Evolutionary conservation across 1,139 yeast species (phyloP), one percentile per base, ranked within the genome.

Genomic region (Yamadazyma oceani): DNA sequence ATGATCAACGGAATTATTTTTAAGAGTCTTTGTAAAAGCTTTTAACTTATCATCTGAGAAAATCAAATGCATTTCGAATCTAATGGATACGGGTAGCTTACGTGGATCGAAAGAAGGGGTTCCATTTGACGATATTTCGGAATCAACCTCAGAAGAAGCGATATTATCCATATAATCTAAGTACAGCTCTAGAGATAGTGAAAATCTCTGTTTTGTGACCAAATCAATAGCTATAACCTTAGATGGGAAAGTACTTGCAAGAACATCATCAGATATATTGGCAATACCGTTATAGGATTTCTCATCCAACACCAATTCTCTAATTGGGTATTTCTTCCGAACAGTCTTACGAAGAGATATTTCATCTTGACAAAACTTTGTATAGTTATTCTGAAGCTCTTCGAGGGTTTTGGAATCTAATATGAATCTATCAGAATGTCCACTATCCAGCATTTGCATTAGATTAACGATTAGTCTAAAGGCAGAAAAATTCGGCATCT

Each of bases 21-120:
- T 53, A 31, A 78, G 52, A 2, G 60, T 51, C 31, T 62, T 64
- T 10, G 62, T 58, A 31, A 66, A 60, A 2, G 51, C 47, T 31
- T 57, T 59, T 33, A 84, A 58, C 36, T 68, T 69, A 3, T 79
- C 83, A 55, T 82, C 87, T 0, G 79, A 64, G 40, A 69, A 66
- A 39, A 60, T 68, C 1, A 67, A 47, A 37, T 78, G 78, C 32
- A 80, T 46, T 40, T 75, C 80, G 17, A 68, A 48, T 23, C 53
- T 60, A 33, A 59, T 46, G 10, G 50, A 38, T 1, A 26, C 37
- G 15, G 26, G 12, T 8, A 24, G n/a, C n/a, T n/a, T n/a, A n/a
- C n/a, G n/a, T n/a, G n/a, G n/a, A n/a, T n/a, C n/a, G n/a, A n/a
- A n/a, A n/a, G n/a, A n/a, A n/a, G n/a, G n/a, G n/a, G n/a, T n/a